phyloP scores from a whole-genome alignment of 345 rosid species.

The Salix exigua region DNA sequence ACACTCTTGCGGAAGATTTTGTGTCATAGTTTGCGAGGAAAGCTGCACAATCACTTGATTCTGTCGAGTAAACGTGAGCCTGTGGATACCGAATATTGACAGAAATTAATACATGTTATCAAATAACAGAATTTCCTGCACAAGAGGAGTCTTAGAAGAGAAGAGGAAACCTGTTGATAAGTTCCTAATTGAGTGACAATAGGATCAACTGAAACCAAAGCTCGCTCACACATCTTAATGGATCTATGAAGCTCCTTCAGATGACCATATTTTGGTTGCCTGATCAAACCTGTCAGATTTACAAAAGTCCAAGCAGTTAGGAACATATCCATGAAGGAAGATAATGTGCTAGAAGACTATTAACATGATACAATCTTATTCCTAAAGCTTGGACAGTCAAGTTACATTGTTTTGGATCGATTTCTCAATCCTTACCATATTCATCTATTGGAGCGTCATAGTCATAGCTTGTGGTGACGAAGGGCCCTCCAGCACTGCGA shows the following conservation, averaged over 20 bases:
- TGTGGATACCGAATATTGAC: conserved; percentile 24
- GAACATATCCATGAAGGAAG: background rate
- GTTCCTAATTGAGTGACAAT: conserved; percentile 73
- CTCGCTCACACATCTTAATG: conserved; percentile 86
- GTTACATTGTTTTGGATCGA: background rate
- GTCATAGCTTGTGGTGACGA: conserved; percentile 94
- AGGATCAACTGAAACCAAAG: conserved; percentile 82
- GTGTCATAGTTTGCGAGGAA: conserved; percentile 92
- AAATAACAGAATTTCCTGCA: conserved; percentile 6
- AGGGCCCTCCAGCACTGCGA: conserved; percentile 97
- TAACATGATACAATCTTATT: background rate
- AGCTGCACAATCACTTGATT: conserved; percentile 88
- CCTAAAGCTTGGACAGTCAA: background rate
- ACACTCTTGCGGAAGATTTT: conserved; percentile 67
- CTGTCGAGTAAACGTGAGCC: conserved; percentile 79
- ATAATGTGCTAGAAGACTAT: background rate
- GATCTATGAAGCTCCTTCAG: conserved; percentile 94
- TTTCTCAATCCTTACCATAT: conserved; percentile 56
- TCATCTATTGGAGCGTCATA: conserved; percentile 97
- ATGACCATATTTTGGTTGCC: conserved; percentile 96
- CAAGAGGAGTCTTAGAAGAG: background rate
- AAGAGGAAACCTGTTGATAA: conserved; percentile 67
- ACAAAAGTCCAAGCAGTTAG: background rate
- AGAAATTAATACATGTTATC: conserved; percentile 13
- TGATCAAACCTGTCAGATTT: conserved; percentile 59